Conservation (phyloP, 2,329 filamentous ascomycete species). For the Coniochaeta sp. region DNA sequence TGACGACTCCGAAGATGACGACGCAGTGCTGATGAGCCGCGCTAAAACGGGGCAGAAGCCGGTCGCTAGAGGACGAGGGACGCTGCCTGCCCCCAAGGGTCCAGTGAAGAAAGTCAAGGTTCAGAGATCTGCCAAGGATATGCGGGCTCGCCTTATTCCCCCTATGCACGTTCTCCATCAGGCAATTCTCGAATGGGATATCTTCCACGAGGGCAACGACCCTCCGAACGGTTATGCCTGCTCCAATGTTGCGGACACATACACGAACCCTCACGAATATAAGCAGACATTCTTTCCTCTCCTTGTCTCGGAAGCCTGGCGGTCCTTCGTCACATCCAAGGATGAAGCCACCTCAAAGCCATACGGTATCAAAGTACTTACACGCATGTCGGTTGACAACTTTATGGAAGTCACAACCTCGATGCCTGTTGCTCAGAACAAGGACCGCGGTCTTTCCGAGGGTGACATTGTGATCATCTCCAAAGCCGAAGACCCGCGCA, state of each 20-base stretch:
- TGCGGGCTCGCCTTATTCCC: conserved; percentile 85
- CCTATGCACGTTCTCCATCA: conserved; percentile 80
- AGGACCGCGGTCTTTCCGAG: conserved; percentile 67
- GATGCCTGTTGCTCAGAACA: conserved; percentile 62
- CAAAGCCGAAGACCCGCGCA: conserved; percentile 62
- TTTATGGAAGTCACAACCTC: conserved; percentile 87
- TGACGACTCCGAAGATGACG: conserved; percentile 54
- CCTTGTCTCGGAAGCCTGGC: conserved; percentile 90
- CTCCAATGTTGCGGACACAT: conserved; percentile 68
- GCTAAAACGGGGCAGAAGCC: conserved; percentile 39
- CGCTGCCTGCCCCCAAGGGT: conserved; percentile 44
- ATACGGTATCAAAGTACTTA: conserved; percentile 82
- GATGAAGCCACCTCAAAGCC: conserved; percentile 75
- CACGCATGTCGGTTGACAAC: conserved; percentile 82
- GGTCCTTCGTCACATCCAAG: conserved; percentile 81
- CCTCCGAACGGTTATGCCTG: conserved; percentile 73
- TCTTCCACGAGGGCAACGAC: conserved; percentile 81
- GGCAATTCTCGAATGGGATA: conserved; percentile 87
- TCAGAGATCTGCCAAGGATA: conserved; percentile 79
- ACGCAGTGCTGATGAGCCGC: conserved; percentile 47
- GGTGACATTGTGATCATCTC: conserved; percentile 88
- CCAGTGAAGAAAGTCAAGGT: conserved; percentile 81
- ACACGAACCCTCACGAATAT: conserved; percentile 69
- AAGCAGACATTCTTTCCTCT: conserved; percentile 86
- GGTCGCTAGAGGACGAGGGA: conserved; percentile 39